phyloP scores from a whole-genome alignment of 2,329 filamentous ascomycete species.

The Verticillium dahliae region DNA sequence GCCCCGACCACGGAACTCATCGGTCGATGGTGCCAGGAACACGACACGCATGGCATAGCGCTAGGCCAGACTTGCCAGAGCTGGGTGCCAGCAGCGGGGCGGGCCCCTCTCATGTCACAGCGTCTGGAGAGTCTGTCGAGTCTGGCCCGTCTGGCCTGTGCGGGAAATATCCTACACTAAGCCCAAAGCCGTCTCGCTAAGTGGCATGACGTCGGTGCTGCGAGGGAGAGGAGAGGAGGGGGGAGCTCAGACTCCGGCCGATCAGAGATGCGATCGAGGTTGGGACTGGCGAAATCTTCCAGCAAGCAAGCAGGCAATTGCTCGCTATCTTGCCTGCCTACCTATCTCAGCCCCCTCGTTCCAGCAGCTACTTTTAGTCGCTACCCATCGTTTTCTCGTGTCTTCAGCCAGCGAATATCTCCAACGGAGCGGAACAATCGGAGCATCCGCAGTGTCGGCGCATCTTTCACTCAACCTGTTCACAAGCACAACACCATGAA shows the following conservation, averaged over 20 bases:
- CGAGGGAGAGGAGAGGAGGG: neutral
- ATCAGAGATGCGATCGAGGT: neutral
- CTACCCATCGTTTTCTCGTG: neutral
- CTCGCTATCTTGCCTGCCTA: neutral
- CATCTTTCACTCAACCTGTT: neutral
- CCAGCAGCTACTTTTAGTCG: neutral
- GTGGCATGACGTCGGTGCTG: neutral
- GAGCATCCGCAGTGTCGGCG: neutral
- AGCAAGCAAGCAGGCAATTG: neutral
- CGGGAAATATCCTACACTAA: neutral
- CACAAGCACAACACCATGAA: neutral
- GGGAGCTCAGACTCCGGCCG: neutral
- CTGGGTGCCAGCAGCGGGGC: neutral
- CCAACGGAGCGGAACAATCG: neutral
- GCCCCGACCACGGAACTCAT: neutral
- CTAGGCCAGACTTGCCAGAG: neutral
- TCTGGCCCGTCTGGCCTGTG: neutral
- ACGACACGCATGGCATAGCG: neutral
- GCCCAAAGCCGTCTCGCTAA: neutral
- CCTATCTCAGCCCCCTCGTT: neutral
- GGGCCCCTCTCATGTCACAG: neutral
- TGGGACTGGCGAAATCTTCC: neutral
- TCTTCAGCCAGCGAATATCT: neutral
- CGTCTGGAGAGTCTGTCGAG: neutral
- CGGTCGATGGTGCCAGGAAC: neutral